phyloP scores from a whole-genome alignment of 2,329 filamentous ascomycete species.

The Massarina eburnea region DNA sequence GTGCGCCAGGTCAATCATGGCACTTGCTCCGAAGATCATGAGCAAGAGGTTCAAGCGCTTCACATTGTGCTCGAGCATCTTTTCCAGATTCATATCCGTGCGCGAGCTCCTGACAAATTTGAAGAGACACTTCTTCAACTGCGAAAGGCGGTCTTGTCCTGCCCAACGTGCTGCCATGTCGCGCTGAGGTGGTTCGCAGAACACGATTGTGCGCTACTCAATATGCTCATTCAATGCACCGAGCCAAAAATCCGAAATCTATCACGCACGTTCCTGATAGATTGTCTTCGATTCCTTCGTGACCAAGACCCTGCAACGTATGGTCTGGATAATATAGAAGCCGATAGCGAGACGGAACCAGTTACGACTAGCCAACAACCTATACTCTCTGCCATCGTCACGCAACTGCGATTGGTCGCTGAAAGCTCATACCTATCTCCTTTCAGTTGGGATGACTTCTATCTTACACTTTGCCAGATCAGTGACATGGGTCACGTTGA shows the following conservation, averaged over 20 bases:
- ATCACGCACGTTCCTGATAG: slow-evolving; percentile 31
- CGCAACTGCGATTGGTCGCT: slow-evolving; percentile 23
- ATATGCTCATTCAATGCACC: slow-evolving; percentile 54
- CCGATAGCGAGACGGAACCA: slow-evolving; percentile 28
- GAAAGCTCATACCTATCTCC: slow-evolving; percentile 22
- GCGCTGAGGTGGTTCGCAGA: slow-evolving; percentile 63
- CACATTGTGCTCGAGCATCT: slow-evolving; percentile 64
- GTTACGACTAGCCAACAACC: slow-evolving; percentile 12
- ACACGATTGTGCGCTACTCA: slow-evolving; percentile 61
- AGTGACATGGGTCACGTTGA: slow-evolving; percentile 32
- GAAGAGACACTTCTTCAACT: slow-evolving; percentile 57
- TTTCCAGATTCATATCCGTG: slow-evolving; percentile 72
- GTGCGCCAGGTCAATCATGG: slow-evolving; percentile 54
- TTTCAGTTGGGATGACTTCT: slow-evolving; percentile 42
- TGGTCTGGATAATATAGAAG: slow-evolving; percentile 29
- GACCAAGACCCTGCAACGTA: slow-evolving; percentile 34
- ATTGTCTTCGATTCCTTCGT: slow-evolving; percentile 33
- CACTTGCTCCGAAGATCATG: slow-evolving; percentile 53
- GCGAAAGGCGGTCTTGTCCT: slow-evolving; percentile 54
- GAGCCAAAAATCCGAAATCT: slow-evolving; percentile 33
- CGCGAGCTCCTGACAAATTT: slow-evolving; percentile 68
- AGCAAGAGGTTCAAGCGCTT: slow-evolving; percentile 55
- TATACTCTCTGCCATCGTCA: slow-evolving; percentile 19
- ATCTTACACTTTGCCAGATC: slow-evolving; percentile 32
- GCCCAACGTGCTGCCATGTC: slow-evolving; percentile 56